Base-by-base conservation (phyloP, 2,329 filamentous ascomycete species). In the Aspergillus sp. region DNA sequence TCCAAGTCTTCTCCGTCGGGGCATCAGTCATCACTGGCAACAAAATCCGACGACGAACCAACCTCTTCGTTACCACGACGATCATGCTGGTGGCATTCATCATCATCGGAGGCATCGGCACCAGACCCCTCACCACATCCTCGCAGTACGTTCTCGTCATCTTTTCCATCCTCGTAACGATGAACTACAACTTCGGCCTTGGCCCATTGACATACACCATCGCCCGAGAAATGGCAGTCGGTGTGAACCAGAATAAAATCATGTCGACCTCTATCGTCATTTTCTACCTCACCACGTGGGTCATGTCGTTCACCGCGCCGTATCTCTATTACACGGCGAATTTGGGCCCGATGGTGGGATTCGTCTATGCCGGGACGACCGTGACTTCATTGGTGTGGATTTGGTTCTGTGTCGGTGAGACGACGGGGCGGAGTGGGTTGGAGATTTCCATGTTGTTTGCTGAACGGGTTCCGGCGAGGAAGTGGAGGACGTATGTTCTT, bases 241-340 rank as follows among this genome's bases (percentile, higher is more conserved):
- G 73, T 4, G 66, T 64, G 10, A 76, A 76, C 55, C 60, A 69
- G 39, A 73, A 72, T 53, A 73, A 73, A 53, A 73, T 72, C 49
- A 68, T 62, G n/a, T 60, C 68, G 7, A 61, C 65, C 5, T 62
- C 71, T 0, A 67, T 76, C 0, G 69, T 60, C 3, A 65, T 58
- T 5, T 75, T 75, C 58, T 75, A 50, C 35, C 32, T 61, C 19
- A 56, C 56, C 7, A 45, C 60, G 33, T 66, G 64, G 62, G 51
- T 57, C 32, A 56, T 64, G 31, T 53, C 54, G 9, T 67, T 67
- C 45, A 65, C 62, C 7, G 48, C 50, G 8, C 64, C 62, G 1
- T 67, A 67, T 42, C 48, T 67, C 34, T 67, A 67, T 52, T 65
- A 66, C 47, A 44, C 49, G 7, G 62, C 48, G 1, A 50, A 54